Evolutionary conservation across 805 yeast species (phyloP), one percentile per base, ranked within the genome.

Genomic region (Ogataea salicorniae): DNA sequence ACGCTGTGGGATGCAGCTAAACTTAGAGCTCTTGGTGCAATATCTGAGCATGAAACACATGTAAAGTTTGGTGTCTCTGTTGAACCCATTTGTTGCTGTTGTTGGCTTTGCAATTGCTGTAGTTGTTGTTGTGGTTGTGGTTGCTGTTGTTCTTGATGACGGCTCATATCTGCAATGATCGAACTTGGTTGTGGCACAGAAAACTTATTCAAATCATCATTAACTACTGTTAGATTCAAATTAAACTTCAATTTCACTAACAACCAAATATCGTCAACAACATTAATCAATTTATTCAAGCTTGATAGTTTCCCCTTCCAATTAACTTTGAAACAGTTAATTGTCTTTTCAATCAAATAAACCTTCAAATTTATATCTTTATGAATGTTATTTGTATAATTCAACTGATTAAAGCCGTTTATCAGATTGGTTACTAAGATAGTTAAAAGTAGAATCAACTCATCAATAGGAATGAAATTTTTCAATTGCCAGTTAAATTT

Each of bases 401-500:
- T 46, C 11, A 38, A 36, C 31, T 58, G 62, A 8, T 20, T 33
- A 15, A 68, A 47, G 1, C 58, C 59, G 16, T 65, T 69, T 48
- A 75, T 75, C 58, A 79, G 67, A 57, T 80, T 81, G 7, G 79
- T 75, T 2, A 77, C 72, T 43, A 80, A 68, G 33, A 80, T 76
- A 14, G 78, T 75, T 53, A 77, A 67, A 49, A 79, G 63, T 45
- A 80, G 59, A 14, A 79, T 75, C 15, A 80, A 71, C 7, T 82
- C 78, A 60, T 80, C 84, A 44, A 80, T 67, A 3, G 86, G 86
- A 42, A 80, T 72, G n/a, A 79, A 77, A 40, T 82, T 68, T 56
- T 80, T 74, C 42, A 80, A 70, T 52, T 79, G 80, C 85, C 85
- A 80, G 54, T 80, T 80, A 60, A 69, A 80, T 47, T 74, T 54